phyloP scores from a whole-genome alignment of 495 filamentous ascomycete species.

The Parathielavia appendiculata region DNA sequence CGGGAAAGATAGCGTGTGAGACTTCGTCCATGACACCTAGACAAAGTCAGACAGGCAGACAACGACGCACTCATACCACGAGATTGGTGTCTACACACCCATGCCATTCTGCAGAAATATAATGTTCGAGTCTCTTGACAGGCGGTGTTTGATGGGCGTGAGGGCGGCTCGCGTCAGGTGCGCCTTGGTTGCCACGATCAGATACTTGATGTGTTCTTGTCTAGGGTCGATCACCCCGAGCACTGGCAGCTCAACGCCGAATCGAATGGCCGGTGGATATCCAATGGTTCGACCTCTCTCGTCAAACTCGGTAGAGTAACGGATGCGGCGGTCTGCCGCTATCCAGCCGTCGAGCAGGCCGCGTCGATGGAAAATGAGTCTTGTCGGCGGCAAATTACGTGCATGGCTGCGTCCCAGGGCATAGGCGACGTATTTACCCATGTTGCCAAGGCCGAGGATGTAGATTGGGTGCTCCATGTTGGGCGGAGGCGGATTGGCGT shows the following conservation, averaged over 20 bases:
- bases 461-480: slow-evolving; percentile 21
- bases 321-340: slow-evolving; percentile 19
- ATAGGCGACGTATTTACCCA: slow-evolving; percentile 46
- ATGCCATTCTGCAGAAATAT: slow-evolving; percentile 76
- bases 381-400: slow-evolving; percentile 22
- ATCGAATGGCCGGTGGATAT: slow-evolving; percentile 20
- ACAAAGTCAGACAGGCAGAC: background rate
- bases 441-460: slow-evolving; percentile 52
- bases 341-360: slow-evolving; percentile 30
- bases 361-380: slow-evolving; percentile 37
- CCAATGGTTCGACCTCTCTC: too few species aligned
- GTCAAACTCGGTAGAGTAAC: background rate
- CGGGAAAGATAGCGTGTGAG: slow-evolving; percentile 54
- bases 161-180: slow-evolving; percentile 53
- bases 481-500: background rate
- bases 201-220: slow-evolving; percentile 48
- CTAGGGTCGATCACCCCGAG: too few species aligned
- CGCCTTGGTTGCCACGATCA: slow-evolving; percentile 69
- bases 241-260: background rate
- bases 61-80: too few species aligned
- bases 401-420: slow-evolving; percentile 14
- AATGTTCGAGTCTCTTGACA: slow-evolving; percentile 57
- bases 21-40: slow-evolving; percentile 51
- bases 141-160: slow-evolving; percentile 48
- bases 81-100: slow-evolving; percentile 40